These are phyloP conservation scores for Davidsoniella australis DNA, from an alignment of 2,329 filamentous ascomycete genomes.

Conservation along the genomic window DNA sequence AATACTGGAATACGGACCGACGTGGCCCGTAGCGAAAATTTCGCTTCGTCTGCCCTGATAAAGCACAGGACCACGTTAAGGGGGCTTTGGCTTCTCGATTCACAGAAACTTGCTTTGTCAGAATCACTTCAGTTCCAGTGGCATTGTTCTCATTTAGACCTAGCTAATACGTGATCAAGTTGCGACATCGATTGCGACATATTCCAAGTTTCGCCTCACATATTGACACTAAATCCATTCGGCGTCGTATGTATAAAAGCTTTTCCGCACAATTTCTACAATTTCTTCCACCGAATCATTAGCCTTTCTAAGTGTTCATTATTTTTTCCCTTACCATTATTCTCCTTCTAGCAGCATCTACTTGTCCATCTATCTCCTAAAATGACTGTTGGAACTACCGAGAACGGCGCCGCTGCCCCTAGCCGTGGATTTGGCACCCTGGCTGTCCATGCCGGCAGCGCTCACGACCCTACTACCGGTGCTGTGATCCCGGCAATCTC, in stretches of 20 bases:
- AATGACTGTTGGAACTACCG: constrained; percentile 12
- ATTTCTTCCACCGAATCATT: neutral
- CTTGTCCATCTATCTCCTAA: neutral
- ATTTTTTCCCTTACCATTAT: neutral
- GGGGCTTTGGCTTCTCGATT: no score
- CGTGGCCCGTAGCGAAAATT: no score
- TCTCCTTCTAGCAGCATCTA: neutral
- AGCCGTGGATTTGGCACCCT: constrained; percentile 70
- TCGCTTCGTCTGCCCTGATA: no score
- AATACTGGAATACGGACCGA: no score
- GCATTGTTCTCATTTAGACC: neutral
- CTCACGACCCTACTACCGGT: constrained; percentile 78
- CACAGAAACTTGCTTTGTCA: neutral
- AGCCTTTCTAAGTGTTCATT: neutral
- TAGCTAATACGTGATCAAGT: neutral
- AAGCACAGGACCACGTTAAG: no score
- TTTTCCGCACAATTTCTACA: neutral
- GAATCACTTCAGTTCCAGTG: neutral
- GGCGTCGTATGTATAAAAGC: neutral
- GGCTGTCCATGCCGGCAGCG: constrained; percentile 83
- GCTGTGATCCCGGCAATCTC: constrained; percentile 95
- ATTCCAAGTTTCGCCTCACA: neutral
- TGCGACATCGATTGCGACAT: constrained; percentile 10
- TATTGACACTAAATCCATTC: neutral
- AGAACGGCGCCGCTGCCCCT: constrained; percentile 39